Evolutionary conservation across 1,284 basidiomycete genomes (phyloP).

Genomic region (Xerocomus amazonicus): DNA sequence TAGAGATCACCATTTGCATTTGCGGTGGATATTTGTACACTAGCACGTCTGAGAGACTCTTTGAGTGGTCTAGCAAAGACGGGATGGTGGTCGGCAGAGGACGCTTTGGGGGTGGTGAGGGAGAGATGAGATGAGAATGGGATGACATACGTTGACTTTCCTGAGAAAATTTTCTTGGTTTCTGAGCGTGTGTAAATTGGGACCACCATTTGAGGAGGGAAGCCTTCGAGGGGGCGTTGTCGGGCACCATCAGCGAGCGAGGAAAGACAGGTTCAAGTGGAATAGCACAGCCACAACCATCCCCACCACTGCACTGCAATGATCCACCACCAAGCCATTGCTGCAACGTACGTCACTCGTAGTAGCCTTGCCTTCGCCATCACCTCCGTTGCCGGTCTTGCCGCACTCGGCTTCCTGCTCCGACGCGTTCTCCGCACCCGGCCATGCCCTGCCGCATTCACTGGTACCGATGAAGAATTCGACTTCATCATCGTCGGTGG

Average conservation of each 20-base stretch:
- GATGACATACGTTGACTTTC: slow-evolving; percentile 36
- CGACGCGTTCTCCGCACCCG: not conserved
- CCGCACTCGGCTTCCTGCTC: slow-evolving; percentile 7
- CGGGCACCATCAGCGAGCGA: slow-evolving; percentile 24
- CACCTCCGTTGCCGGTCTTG: slow-evolving; percentile 2
- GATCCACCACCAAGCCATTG: no score
- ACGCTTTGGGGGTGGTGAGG: slow-evolving; percentile 15
- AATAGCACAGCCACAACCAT: not conserved
- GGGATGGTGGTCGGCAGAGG: slow-evolving; percentile 38
- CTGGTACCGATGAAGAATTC: slow-evolving; percentile 42
- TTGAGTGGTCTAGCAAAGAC: slow-evolving; percentile 88
- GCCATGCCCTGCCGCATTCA: not conserved
- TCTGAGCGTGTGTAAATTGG: slow-evolving; percentile 63
- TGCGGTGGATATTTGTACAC: slow-evolving; percentile 93
- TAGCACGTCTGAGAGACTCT: slow-evolving; percentile 83
- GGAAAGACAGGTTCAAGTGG: not conserved
- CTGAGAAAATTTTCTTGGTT: slow-evolving; percentile 49
- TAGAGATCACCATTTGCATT: slow-evolving; percentile 79
- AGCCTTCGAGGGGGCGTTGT: slow-evolving; percentile 47
- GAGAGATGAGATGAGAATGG: slow-evolving; percentile 1
- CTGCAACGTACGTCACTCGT: not conserved
- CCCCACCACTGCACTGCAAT: not conserved
- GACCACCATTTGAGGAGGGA: slow-evolving; percentile 83
- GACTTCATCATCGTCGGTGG: slow-evolving; percentile 66
- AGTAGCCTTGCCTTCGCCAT: not conserved